Conservation (phyloP, 2,329 filamentous ascomycete genomes). For the Drechslerella dactyloides region DNA sequence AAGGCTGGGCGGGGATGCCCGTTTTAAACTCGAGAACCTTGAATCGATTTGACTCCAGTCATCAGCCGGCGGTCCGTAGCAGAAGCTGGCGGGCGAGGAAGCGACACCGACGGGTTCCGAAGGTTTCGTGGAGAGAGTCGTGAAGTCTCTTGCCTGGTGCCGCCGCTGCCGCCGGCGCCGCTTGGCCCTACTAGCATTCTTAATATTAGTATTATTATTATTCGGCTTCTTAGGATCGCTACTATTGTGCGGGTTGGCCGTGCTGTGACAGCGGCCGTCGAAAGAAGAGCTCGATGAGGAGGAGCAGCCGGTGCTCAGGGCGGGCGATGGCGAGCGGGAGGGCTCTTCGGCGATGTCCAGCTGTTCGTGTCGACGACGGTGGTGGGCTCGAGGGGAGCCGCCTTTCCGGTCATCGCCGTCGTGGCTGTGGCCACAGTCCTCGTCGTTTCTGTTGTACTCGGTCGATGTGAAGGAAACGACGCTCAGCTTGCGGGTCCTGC, state of each 20-base stretch:
- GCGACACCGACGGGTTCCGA: not conserved
- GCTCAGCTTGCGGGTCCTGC: conserved; percentile 39
- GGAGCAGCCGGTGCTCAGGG: conserved; percentile 19
- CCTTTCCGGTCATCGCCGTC: not conserved
- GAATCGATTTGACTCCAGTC: conserved; percentile 26
- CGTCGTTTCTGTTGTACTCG: conserved; percentile 42
- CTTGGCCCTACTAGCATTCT: conserved; percentile 23
- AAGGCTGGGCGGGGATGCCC: conserved; percentile 25
- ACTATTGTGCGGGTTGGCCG: conserved; percentile 3
- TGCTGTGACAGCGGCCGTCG: conserved; percentile 6
- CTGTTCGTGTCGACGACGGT: not conserved
- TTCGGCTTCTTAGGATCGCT: conserved; percentile 2
- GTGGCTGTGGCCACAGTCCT: conserved; percentile 3
- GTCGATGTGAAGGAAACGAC: conserved; percentile 43
- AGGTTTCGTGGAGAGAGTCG: conserved; percentile 1
- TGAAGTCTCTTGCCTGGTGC: conserved; percentile 17
- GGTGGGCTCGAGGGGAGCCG: not conserved
- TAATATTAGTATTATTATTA: not conserved
- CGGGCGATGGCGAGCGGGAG: conserved; percentile 18
- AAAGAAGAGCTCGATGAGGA: conserved; percentile 20
- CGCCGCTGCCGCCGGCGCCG: conserved; percentile 27
- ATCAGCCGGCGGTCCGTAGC: conserved; percentile 12
- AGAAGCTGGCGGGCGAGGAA: conserved; percentile 13
- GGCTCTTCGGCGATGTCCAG: conserved; percentile 14
- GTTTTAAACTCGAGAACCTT: conserved; percentile 22